Evolutionary conservation across 441 rosid genomes (phyloP), one percentile per base, ranked within the genome.

Genomic region (Pelargonium fulgidum): DNA sequence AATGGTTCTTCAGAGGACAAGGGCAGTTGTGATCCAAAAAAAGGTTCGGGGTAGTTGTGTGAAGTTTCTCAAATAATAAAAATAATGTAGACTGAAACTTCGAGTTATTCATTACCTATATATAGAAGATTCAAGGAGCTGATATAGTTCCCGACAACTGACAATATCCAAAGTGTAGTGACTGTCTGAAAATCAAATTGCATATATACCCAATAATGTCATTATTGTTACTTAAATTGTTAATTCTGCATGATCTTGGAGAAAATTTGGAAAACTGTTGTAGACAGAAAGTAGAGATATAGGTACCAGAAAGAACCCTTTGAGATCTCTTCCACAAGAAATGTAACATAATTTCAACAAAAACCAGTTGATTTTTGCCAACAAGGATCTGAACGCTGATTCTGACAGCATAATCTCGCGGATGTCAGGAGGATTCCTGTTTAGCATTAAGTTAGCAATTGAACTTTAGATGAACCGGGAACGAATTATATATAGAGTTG

Each of bases 81-180:
- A 24, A 17, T 2, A 11, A 14, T 36, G 45, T 13, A 22, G 7
- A 66, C 47, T 20, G 64, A 73, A 19, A 1, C 4, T 13, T 0
- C 2, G 12, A 12, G 11, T 14, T 33, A 4, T 7, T 14, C 17
- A 82, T 83, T 72, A 87, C 91, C 82, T 1, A 79, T 71, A 54
- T 83, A 87, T 65, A 79, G 8, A 0, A 85, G 64, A 61, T 78
- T 85, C 65, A 79, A 65, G 56, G 86, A 76, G 75, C 80, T 79
- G 73, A 84, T 70, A 61, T 75, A 68, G 68, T 75, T 81, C 54
- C 87, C 85, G 4, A 82, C 71, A 41, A 77, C 76, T 26, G 87
- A 85, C 66, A 87, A 65, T 33, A 80, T 77, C 87, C 85, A 83
- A 10, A 83, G 81, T 17, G 72, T 72, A 68, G 61, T 68, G 59